Conservation (phyloP, 139 green algal genomes). For the Asterochloris erici region DNA sequence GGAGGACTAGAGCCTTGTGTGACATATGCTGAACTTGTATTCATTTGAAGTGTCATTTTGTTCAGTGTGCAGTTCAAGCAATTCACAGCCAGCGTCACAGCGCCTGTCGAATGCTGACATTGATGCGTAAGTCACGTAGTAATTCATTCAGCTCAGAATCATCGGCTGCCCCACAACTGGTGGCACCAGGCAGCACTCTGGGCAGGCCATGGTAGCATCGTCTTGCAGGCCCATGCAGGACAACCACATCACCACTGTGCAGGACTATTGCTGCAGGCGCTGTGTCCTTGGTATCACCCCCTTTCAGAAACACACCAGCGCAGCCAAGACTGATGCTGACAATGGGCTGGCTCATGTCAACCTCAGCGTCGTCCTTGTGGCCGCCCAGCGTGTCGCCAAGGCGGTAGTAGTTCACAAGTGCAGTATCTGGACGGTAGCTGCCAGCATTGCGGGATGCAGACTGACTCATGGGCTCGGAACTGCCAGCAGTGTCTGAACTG, state of each 20-base stretch:
- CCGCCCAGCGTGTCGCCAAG: constrained; percentile 77
- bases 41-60: background rate
- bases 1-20: background rate
- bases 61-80: too few species aligned
- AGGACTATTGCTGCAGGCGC: constrained; percentile 70
- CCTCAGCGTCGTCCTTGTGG: constrained; percentile 87
- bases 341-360: constrained; percentile 71
- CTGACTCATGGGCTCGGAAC: too few species aligned
- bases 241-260: constrained; percentile 75
- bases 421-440: constrained; percentile 69
- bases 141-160: background rate
- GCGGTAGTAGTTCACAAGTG: constrained; percentile 88
- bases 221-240: constrained; percentile 65
- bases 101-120: constrained; percentile 46
- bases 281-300: constrained; percentile 51
- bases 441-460: too few species aligned
- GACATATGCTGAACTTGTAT: background rate
- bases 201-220: constrained; percentile 74
- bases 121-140: constrained; percentile 29
- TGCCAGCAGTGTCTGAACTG: too few species aligned
- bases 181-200: constrained; percentile 26
- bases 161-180: background rate
- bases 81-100: too few species aligned
- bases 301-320: constrained; percentile 83
- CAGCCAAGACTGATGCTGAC: constrained; percentile 82